A percentile compares a stretch with the other conserved stretches of the same genome.
Evolutionary conservation across 305 asterid species (phyloP).

Genomic region (Solanum hybrid): DNA sequence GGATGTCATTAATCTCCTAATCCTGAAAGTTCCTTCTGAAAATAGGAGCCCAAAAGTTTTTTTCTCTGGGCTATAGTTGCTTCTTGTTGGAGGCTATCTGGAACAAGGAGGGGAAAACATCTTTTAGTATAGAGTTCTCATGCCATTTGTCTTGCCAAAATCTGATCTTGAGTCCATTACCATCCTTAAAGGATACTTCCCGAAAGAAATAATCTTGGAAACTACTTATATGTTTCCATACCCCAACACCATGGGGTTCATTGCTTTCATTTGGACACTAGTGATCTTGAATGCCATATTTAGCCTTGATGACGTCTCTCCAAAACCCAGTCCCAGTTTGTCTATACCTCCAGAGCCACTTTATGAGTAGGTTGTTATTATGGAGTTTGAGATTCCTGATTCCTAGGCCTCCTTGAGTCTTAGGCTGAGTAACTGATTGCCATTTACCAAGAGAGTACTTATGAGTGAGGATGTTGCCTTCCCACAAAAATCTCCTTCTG

Average conservation of each 20-base stretch:
- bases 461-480: not conserved
- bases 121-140: not conserved
- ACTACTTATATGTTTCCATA: not conserved
- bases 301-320: not conserved
- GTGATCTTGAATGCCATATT: not conserved
- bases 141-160: not conserved
- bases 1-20: not conserved
- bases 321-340: not conserved
- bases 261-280: not conserved
- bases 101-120: not conserved
- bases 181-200: not conserved
- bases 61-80: not conserved
- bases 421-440: not conserved
- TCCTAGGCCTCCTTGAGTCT: not conserved
- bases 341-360: not conserved
- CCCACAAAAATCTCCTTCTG: not conserved
- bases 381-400: not conserved
- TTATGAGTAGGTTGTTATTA: too few species aligned
- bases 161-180: not conserved
- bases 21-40: not conserved
- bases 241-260: not conserved
- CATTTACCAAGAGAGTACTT: not conserved
- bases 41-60: not conserved
- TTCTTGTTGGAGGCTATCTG: not conserved
- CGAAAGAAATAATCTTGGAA: not conserved